Conservation (phyloP, 73 alveolate species). For the Breviolum minutum region DNA sequence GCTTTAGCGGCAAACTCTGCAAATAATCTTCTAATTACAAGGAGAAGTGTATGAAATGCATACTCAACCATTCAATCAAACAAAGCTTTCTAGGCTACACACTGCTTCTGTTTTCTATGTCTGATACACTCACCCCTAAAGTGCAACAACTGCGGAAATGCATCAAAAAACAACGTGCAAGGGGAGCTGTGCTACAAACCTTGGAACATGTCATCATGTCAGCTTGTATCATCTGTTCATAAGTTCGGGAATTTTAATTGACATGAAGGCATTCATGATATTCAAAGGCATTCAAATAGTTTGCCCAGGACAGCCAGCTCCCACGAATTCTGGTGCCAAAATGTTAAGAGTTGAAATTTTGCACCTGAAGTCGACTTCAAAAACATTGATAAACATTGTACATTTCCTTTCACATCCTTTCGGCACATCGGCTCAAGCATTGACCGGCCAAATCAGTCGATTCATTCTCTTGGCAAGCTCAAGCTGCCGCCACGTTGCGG, state of each 20-base stretch:
- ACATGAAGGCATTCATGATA: too few species aligned
- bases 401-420: background rate
- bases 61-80: background rate
- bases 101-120: too few species aligned
- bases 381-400: background rate
- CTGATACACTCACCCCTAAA: too few species aligned
- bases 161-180: background rate
- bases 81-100: too few species aligned
- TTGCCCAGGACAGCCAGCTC: too few species aligned
- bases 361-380: background rate
- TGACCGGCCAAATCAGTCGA: slow-evolving; percentile 13
- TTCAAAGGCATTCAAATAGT: too few species aligned
- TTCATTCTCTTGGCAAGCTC: background rate
- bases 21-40: background rate
- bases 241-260: too few species aligned
- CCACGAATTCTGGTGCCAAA: too few species aligned
- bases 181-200: background rate
- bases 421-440: background rate
- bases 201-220: background rate
- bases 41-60: background rate
- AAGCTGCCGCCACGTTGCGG: slow-evolving; percentile 4
- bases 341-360: background rate
- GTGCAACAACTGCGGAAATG: too few species aligned
- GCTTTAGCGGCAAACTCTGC: background rate
- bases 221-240: background rate